Conservation (phyloP, 306 rosid genomes). For the Oemleria cerasiformis region DNA sequence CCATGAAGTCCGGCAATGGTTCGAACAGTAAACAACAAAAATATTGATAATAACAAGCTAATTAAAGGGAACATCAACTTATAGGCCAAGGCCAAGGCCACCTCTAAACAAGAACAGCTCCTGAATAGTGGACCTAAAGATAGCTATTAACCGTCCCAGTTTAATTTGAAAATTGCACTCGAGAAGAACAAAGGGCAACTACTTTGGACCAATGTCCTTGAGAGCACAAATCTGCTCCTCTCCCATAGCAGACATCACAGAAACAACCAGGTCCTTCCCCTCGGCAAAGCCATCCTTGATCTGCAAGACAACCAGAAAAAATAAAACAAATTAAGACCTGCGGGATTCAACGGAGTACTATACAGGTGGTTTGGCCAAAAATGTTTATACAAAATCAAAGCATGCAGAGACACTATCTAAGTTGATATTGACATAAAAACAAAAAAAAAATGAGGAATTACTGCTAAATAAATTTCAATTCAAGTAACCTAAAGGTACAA, state of each 20-base stretch:
- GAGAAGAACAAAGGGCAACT: slow-evolving; percentile 20
- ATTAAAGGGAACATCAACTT: slow-evolving; percentile 29
- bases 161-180: slow-evolving; percentile 22
- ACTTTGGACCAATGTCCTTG: slow-evolving; percentile 93
- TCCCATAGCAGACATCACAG: slow-evolving; percentile 99
- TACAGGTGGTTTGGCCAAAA: not conserved
- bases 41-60: slow-evolving; percentile 25
- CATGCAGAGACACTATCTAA: not conserved
- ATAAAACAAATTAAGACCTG: not conserved
- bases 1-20: slow-evolving; percentile 17
- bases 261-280: slow-evolving; percentile 89
- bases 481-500: not conserved
- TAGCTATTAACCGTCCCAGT: slow-evolving; percentile 12
- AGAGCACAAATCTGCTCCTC: slow-evolving; percentile 92
- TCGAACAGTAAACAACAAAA: slow-evolving; percentile 17
- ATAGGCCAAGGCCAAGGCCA: slow-evolving; percentile 32
- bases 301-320: slow-evolving; percentile 37
- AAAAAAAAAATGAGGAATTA: no score
- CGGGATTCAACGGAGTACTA: not conserved
- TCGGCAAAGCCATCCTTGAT: slow-evolving; percentile 89
- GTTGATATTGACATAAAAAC: not conserved
- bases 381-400: not conserved
- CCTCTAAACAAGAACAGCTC: slow-evolving; percentile 32
- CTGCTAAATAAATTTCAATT: no score
- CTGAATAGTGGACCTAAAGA: slow-evolving; percentile 24